Base-by-base conservation (phyloP, 129 eudicot species). In the Artemisia argyi region DNA sequence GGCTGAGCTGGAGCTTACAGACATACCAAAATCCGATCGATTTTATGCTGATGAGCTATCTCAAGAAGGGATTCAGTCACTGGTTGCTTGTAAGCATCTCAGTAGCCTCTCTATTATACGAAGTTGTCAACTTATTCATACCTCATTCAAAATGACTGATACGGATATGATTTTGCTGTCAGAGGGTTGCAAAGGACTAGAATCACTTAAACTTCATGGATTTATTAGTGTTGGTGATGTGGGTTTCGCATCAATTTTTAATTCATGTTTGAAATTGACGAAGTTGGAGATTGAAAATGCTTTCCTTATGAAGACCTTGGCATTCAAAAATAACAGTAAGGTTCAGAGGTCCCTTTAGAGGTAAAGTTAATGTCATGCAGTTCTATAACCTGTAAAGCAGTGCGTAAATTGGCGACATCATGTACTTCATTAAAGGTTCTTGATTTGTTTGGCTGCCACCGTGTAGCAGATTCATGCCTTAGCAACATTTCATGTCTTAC, bases 1-100 rank as follows among this genome's bases (percentile, higher is more conserved):
- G 64, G 72, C 70, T 61, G 88, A 89, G 55, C 80, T 89, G 69
- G 85, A 89, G 67, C 90, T 89, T 66, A 88, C 84, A 84, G 90
- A 89, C 86, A 72, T 75, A 62, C 83, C 96, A 50, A 48, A 3
- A 19, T 48, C 50, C 0, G 76, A 82, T 24, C 7, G 8, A 89
- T 76, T 19, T 39, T 7, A 39, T 6, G 17, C 22, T 5, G 61
- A 78, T 28, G 88, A 86, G 76, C 66, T 89, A 54, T 82, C 86
- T 35, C 79, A 82, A 73, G 8, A 8, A 14, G 96, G 92, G 26
- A 70, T 89, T 39, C 90, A 72, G 73, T 63, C 61, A 48, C 66
- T 89, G 70, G 70, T 78, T 39, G 24, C 51, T 3, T 89, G 86
- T 68, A 73, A 46, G 22, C 78, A 62, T 73, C 83, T 89, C 14